These are phyloP conservation scores for Aureobasidium sp. DNA, from an alignment of 2,329 filamentous ascomycete genomes.

Conservation along the genomic window DNA sequence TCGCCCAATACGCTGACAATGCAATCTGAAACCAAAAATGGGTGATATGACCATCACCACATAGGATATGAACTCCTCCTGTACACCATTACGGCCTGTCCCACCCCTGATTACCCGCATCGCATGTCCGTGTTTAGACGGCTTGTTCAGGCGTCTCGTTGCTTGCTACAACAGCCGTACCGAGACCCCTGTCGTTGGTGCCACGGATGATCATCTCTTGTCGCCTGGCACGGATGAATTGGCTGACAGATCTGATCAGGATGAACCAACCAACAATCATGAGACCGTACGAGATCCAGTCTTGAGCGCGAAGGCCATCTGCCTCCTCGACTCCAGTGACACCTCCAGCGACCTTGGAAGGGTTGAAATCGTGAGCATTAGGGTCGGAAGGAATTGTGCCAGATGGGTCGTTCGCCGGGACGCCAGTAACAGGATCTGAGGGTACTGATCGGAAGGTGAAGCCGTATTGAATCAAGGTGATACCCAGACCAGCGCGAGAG, in stretches of 20 bases:
- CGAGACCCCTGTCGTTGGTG: slow-evolving; percentile 81
- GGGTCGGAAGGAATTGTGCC: slow-evolving; percentile 65
- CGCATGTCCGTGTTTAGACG: slow-evolving; percentile 28
- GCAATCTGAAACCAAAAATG: slow-evolving; percentile 14
- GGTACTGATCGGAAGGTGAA: slow-evolving; percentile 67
- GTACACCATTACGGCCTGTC: background rate
- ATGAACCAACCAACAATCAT: slow-evolving; percentile 99
- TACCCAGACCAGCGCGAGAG: slow-evolving; percentile 84
- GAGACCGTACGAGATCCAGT: slow-evolving; percentile 85
- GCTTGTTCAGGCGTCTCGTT: slow-evolving; percentile 69
- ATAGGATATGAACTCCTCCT: slow-evolving; percentile 5
- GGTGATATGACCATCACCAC: slow-evolving; percentile 11
- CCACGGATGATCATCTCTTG: slow-evolving; percentile 92
- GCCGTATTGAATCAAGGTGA: slow-evolving; percentile 92
- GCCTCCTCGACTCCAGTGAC: slow-evolving; percentile 25
- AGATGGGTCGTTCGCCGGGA: slow-evolving; percentile 35
- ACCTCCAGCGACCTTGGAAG: slow-evolving; percentile 53
- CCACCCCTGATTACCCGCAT: background rate
- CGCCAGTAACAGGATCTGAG: slow-evolving; percentile 21
- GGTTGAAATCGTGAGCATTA: slow-evolving; percentile 83
- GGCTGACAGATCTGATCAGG: slow-evolving; percentile 83
- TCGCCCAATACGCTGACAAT: slow-evolving; percentile 8
- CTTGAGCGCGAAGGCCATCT: slow-evolving; percentile 61
- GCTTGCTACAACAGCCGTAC: slow-evolving; percentile 77
- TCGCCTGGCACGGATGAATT: slow-evolving; percentile 78